phyloP scores from a whole-genome alignment of 305 asterid genomes.

The Stenogyne calaminthoides region DNA sequence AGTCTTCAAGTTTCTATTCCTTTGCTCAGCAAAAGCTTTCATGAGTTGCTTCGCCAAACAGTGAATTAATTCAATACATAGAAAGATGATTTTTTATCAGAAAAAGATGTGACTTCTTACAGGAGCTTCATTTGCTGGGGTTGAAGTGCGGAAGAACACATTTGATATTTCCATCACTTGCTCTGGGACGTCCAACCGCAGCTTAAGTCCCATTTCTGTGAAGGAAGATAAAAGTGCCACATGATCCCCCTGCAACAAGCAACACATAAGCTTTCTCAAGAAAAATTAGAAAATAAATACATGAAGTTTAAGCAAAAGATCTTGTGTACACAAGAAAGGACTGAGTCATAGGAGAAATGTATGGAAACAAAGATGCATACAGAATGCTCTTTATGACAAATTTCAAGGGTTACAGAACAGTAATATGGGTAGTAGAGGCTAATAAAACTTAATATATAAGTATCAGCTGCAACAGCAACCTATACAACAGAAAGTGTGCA shows the following conservation, averaged over 20 bases:
- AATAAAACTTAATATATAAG: constrained; percentile 20
- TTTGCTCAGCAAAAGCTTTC: constrained; percentile 80
- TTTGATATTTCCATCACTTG: constrained; percentile 92
- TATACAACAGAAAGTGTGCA: constrained; percentile 31
- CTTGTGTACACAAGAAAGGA: neutral
- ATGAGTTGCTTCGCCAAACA: constrained; percentile 64
- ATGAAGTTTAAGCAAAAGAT: constrained; percentile 14
- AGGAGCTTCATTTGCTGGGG: constrained; percentile 84
- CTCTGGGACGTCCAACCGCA: constrained; percentile 95
- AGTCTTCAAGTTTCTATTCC: constrained; percentile 72
- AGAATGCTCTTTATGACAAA: neutral
- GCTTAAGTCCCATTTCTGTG: constrained; percentile 93
- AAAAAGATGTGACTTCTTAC: constrained; percentile 49
- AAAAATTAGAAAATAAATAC: constrained; percentile 3
- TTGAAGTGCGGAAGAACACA: constrained; percentile 85
- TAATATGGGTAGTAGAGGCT: constrained; percentile 16
- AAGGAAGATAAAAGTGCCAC: constrained; percentile 95
- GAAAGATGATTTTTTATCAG: constrained; percentile 5
- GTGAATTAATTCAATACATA: constrained; percentile 33
- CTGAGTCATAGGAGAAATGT: neutral
- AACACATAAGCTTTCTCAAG: constrained; percentile 17
- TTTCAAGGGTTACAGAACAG: constrained; percentile 10
- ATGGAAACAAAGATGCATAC: neutral
- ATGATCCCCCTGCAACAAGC: constrained; percentile 84
- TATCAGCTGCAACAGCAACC: constrained; percentile 22